phyloP scores from a whole-genome alignment of 139 green algal genomes.

The Picochlorum sp. region DNA sequence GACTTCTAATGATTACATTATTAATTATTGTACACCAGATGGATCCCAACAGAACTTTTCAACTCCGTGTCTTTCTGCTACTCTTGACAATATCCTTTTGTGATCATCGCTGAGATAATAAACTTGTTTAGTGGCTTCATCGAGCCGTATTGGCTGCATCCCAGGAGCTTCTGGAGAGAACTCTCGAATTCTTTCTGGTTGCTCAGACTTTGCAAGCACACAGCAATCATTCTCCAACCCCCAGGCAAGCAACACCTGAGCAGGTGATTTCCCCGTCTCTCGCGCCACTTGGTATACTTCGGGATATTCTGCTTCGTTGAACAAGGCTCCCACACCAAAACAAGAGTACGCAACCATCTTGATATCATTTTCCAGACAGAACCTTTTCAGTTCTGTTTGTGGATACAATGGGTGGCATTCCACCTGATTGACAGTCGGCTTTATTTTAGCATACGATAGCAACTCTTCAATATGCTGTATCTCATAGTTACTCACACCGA shows the following conservation, averaged over 20 bases:
- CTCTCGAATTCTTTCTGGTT: background rate
- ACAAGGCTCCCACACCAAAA: conserved; percentile 1
- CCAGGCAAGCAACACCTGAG: conserved; percentile 8
- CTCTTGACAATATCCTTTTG: no score
- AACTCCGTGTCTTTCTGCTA: no score
- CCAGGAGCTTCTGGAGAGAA: conserved; percentile 1
- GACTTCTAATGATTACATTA: no score
- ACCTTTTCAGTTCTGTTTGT: background rate
- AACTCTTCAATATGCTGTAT: conserved; percentile 10
- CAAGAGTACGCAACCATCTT: conserved; percentile 7
- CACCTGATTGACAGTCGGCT: conserved; percentile 10
- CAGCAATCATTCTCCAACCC: conserved; percentile 7
- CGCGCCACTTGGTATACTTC: background rate
- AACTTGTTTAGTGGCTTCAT: no score
- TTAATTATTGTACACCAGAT: no score
- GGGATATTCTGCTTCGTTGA: background rate
- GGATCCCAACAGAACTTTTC: no score
- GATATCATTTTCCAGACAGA: conserved; percentile 4
- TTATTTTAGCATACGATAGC: conserved; percentile 3
- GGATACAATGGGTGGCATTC: conserved; percentile 4
- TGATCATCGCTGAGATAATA: no score
- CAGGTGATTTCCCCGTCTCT: background rate
- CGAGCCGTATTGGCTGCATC: background rate
- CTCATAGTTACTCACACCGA: conserved; percentile 16
- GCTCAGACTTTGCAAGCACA: conserved; percentile 3